These are phyloP conservation scores for Colletotrichum scovillei DNA, from an alignment of 2,329 filamentous ascomycete species.

Conservation along the genomic window DNA sequence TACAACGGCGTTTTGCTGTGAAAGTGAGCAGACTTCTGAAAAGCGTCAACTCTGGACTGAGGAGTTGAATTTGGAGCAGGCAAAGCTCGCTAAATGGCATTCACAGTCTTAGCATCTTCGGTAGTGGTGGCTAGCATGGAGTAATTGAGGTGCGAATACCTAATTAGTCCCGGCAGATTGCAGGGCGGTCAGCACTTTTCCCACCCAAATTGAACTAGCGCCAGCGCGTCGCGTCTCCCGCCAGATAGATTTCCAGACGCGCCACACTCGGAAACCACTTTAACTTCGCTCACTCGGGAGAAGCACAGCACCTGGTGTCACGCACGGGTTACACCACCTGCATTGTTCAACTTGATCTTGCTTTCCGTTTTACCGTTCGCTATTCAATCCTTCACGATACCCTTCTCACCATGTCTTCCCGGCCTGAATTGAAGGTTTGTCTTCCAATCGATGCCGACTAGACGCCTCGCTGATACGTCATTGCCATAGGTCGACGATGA, in stretches of 20 bases:
- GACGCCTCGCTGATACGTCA: not conserved
- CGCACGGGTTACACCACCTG: conserved; percentile 4
- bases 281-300: conserved; percentile 3
- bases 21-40: not conserved
- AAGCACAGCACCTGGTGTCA: not conserved
- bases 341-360: not conserved
- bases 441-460: conserved; percentile 17
- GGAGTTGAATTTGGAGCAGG: not conserved
- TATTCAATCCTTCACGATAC: not conserved
- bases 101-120: too few relatives aligned
- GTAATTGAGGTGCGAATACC: not conserved
- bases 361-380: conserved; percentile 1
- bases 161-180: not conserved
- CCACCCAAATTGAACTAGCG: conserved; percentile 10
- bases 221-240: conserved; percentile 33
- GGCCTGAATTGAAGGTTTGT: conserved; percentile 76
- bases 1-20: not conserved
- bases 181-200: not conserved
- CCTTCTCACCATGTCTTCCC: conserved; percentile 70
- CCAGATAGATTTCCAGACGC: conserved; percentile 30
- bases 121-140: too few relatives aligned
- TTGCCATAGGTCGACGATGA: conserved; percentile 86
- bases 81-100: not conserved
- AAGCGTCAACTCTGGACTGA: not conserved
- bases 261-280: conserved; percentile 26